Base-by-base conservation (phyloP, 1,284 basidiomycete genomes). In the Puccinia hordei region DNA sequence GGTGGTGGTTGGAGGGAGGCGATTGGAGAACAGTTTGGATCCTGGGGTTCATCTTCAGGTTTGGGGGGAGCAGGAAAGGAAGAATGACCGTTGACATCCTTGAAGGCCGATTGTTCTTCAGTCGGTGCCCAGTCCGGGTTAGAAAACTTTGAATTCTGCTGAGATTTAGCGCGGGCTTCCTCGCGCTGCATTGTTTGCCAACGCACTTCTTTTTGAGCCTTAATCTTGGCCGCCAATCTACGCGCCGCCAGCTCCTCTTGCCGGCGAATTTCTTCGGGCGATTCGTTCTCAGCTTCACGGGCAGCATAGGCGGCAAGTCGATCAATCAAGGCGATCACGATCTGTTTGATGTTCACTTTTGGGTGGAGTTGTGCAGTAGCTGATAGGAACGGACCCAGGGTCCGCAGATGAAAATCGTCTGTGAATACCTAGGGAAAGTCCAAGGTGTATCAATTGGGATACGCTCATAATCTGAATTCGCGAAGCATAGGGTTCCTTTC, bases 271-370 rank as follows among this genome's bases (percentile, higher is more conserved):
- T 95, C 93, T 83, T 96, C 94, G 0, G 94, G 93, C 83, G 93
- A 92, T 85, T 97, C 94, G 83, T 88, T 94, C 87, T 97, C 95
- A 0, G 94, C 93, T 86, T 97, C 94, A 4, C 94, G 90, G 0
- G 94, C 94, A 44, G 95, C 95, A 84, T 95, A 97, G 0, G 93
- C 91, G 0, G 95, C 95, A 9, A 98, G 88, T n/a, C 95, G 90
- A 86, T 98, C 95, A 83, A 98, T 96, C 49, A 98, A 89, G 0
- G 95, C 92, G 81, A 97, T 98, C 80, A 97, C 95, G 83, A 98
- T 97, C 82, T 92, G 90, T 87, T 98, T 98, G 87, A 98, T 96
- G 86, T 95, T 96, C 83, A 98, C 95, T 84, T 95, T 93, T 35
- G 94, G 93, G 85, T 97, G 94, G 0, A 98, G 89, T 84, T 95